Conservation (phyloP, 1,139 yeast genomes). For the Scheffersomyces insectosa region DNA sequence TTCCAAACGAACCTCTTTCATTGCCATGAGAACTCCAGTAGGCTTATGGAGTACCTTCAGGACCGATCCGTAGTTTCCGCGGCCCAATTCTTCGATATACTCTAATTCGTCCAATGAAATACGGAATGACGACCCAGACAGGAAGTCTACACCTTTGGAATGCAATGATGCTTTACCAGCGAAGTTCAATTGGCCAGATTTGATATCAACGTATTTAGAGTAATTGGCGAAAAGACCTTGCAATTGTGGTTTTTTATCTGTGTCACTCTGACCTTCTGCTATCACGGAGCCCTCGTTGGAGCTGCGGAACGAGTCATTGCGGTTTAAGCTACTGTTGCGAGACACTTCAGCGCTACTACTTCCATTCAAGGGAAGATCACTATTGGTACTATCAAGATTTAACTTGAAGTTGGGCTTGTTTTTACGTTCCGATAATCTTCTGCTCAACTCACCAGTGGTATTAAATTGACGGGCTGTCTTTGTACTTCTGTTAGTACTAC, state of each 20-base stretch:
- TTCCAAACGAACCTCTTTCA: constrained; percentile 93
- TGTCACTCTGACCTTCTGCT: neutral
- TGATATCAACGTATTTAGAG: constrained; percentile 84
- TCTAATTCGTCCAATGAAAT: constrained; percentile 87
- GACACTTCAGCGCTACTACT: neutral
- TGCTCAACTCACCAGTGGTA: constrained; percentile 36
- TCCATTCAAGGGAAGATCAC: constrained; percentile 13
- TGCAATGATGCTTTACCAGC: constrained; percentile 92
- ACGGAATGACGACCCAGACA: constrained; percentile 82
- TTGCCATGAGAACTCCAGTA: constrained; percentile 92
- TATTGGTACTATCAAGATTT: constrained; percentile 23
- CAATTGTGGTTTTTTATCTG: constrained; percentile 25
- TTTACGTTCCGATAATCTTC: constrained; percentile 40
- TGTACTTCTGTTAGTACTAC: neutral
- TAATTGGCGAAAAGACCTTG: constrained; percentile 75
- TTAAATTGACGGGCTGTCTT: constrained; percentile 12
- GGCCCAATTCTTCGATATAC: constrained; percentile 81
- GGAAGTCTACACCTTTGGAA: constrained; percentile 88
- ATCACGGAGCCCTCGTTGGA: constrained; percentile 4
- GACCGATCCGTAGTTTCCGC: constrained; percentile 96
- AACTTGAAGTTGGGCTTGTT: constrained; percentile 42
- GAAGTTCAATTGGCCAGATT: constrained; percentile 87
- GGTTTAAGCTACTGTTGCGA: neutral
- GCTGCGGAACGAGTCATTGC: neutral
- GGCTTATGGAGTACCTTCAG: constrained; percentile 91